Conservation (phyloP, 2,329 filamentous ascomycete genomes). For the Diatrype stigma region DNA sequence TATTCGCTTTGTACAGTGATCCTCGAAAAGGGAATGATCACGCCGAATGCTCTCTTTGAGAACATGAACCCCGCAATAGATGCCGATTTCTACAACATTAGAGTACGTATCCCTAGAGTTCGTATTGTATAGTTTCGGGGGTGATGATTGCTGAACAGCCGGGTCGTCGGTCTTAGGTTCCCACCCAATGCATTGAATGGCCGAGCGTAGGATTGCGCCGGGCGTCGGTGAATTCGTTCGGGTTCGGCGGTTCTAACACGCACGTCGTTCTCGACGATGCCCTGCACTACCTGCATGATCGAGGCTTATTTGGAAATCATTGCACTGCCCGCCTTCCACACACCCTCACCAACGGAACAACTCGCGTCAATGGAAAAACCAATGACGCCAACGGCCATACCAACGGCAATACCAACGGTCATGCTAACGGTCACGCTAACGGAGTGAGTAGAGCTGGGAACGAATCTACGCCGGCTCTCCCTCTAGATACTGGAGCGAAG, state of each 20-base stretch:
- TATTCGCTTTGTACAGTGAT: not conserved
- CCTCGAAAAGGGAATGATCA: slow-evolving; percentile 18
- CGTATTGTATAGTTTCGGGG: too few species aligned
- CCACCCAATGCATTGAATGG: slow-evolving; percentile 11
- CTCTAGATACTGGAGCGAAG: too few species aligned
- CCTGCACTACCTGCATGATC: slow-evolving; percentile 3
- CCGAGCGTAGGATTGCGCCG: slow-evolving; percentile 29
- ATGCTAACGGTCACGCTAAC: not conserved
- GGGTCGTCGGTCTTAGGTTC: slow-evolving; percentile 1
- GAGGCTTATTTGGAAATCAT: slow-evolving; percentile 3
- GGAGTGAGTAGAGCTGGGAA: too few species aligned
- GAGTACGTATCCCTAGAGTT: slow-evolving; percentile 3
- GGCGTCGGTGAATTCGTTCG: slow-evolving; percentile 16
- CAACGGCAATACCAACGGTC: not conserved
- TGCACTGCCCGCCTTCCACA: not conserved
- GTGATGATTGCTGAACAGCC: too few species aligned
- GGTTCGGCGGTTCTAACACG: slow-evolving; percentile 11
- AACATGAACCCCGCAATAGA: slow-evolving; percentile 14
- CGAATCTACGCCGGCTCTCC: slow-evolving; percentile 12
- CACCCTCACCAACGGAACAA: not conserved
- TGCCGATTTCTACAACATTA: slow-evolving; percentile 9
- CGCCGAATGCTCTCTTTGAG: slow-evolving; percentile 17
- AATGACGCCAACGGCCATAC: too few species aligned
- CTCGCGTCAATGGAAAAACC: not conserved
- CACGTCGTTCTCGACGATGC: slow-evolving; percentile 13